Evolutionary conservation across 495 filamentous ascomycete species (phyloP), one percentile per base, ranked within the genome.

Genomic region (Penicillium atrosanguineum): DNA sequence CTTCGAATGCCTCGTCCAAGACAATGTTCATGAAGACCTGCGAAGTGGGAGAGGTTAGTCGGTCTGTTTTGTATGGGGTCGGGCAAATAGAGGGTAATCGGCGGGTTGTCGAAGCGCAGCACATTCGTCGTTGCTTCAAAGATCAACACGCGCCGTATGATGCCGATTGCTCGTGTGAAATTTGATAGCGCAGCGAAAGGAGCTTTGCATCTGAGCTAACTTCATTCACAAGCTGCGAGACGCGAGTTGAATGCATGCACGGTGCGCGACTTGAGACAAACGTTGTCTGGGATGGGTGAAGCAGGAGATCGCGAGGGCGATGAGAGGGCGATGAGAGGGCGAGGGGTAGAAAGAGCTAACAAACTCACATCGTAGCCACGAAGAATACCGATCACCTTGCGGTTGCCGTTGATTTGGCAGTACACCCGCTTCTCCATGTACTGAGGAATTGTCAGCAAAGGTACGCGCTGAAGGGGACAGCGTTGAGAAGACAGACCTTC

Each of bases 391-490:
- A 96, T 88, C 59, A 98, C 95, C 76, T 95, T 96, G 67, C 94
- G 88, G 73, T 90, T 93, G 68, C 95, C 94, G 76, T 98, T 97
- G 56, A 98, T 77, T 71, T 98, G 91, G 65, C 96, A 90, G 73
- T 96, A 96, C 67, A 98, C 82, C 71, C 95, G 84, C 82, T 98
- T 98, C 79, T 97, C 94, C 78, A 98, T 91, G 76, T 98, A 98
- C 94, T 98, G 69, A 57, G 52, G n/a, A 16, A 25, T 37, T n/a
- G 53, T 67, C 29, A 67, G 63, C 37, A 15, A 19, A 16, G 19
- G 11, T n/a, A 20, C 38, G 40, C 45, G 45, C 36, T 1, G 20
- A 16, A 15, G 4, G 19, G n/a, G 12, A 18, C 6, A 11, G 18
- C 31, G 12, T 2, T 14, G n/a, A 49, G 7, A 26, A 41, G 6